Evolutionary conservation across 352 stramenopile species (phyloP), one percentile per base, ranked within the genome.

Genomic region (Phytophthora litchii): DNA sequence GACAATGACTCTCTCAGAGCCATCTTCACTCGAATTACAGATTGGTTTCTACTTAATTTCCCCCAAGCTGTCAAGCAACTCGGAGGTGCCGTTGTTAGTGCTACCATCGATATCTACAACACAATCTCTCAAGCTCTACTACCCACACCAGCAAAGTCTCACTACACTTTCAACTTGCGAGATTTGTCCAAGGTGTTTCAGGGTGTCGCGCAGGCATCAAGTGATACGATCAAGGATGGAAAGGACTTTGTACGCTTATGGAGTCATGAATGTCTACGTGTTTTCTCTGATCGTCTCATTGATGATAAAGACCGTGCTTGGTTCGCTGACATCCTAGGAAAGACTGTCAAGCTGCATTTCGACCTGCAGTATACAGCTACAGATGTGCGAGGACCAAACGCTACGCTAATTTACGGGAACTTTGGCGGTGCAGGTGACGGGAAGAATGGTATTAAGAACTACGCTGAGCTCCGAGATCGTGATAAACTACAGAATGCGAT

Each of bases 131-230:
- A 87, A 2, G 91, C 86, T 37, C 64, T 98, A n/a, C 35, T 98
- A 19, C 92, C 93, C 20, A 98, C 93, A n/a, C 93, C 93, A 1
- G 78, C 85, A 34, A 98, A 98, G 70, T 96, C 84, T 3, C 93
- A 98, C 61, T 98, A 98, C 64, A 97, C 92, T 13, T 98, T 98
- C 72, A 98, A 98, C 54, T 68, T 98, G 13, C 86, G 93, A 7
- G 92, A 98, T 60, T 65, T 98, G 31, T 94, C 83, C 50, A 97
- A 97, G 61, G 91, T 98, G 3, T 97, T 98, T 57, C 91, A 97
- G 45, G 92, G 92, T 4, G 89, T 98, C 23, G 81, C 88, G 1
- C 91, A 96, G 52, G 88, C 80, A 10, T 86, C 86, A 44, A 60
- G 78, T 5, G 83, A 96, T 7, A 70, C 83, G 1, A 75, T 97